Conservation (phyloP, 2,329 filamentous ascomycete genomes). For the Mycocentrospora acerina region DNA sequence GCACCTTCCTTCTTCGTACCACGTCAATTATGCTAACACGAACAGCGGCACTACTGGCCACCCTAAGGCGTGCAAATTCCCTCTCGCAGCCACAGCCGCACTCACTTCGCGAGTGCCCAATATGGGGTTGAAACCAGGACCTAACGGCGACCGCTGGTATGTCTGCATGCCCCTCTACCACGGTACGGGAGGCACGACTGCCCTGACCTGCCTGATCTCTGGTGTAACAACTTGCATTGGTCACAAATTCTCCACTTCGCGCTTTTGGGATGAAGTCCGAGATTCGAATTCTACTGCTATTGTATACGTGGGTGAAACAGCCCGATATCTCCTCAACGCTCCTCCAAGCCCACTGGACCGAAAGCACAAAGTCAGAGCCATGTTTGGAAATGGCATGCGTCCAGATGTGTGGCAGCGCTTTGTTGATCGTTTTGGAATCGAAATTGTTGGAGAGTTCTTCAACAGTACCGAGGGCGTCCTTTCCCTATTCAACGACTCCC, state of each 20-base stretch:
- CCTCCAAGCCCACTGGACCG: slow-evolving; percentile 64
- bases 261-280: slow-evolving; percentile 72
- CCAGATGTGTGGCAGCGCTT: slow-evolving; percentile 70
- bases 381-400: slow-evolving; percentile 68
- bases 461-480: slow-evolving; percentile 75
- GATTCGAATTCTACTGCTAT: slow-evolving; percentile 69
- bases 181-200: slow-evolving; percentile 67
- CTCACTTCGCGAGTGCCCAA: slow-evolving; percentile 40
- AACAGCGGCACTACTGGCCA: slow-evolving; percentile 70
- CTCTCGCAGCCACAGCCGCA: slow-evolving; percentile 50
- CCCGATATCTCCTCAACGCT: slow-evolving; percentile 70
- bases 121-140: slow-evolving; percentile 42
- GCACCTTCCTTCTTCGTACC: background rate
- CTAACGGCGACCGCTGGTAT: slow-evolving; percentile 64
- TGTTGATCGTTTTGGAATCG: slow-evolving; percentile 63
- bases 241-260: slow-evolving; percentile 66
- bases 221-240: slow-evolving; percentile 64
- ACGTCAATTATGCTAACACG: slow-evolving; percentile 9
- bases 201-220: slow-evolving; percentile 57
- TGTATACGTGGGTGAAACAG: slow-evolving; percentile 76
- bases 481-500: slow-evolving; percentile 59
- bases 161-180: slow-evolving; percentile 79
- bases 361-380: slow-evolving; percentile 59
- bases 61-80: slow-evolving; percentile 69
- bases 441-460: slow-evolving; percentile 71